Evolutionary conservation across 306 rosid genomes (phyloP).

Genomic region (Vigna angularis): DNA sequence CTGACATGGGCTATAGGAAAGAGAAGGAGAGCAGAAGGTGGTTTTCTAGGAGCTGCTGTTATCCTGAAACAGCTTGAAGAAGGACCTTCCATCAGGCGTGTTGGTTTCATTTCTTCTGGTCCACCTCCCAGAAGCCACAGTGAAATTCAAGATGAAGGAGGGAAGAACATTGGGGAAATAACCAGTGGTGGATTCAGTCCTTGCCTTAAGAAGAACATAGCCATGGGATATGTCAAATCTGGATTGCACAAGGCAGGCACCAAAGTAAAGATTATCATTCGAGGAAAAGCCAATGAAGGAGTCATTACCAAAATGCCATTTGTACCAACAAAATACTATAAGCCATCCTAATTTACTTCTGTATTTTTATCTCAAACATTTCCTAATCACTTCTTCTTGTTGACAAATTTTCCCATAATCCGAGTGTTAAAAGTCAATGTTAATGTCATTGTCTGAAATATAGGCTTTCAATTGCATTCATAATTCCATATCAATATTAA

Average conservation of each 20-base stretch:
- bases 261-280: conserved; percentile 81
- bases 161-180: conserved; percentile 85
- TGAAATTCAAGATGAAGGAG: conserved; percentile 86
- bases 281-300: conserved; percentile 94
- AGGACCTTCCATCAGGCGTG: conserved; percentile 90
- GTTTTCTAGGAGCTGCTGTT: conserved; percentile 89
- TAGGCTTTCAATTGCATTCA: conserved; percentile 38
- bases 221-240: conserved; percentile 97
- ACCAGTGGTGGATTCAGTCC: conserved; percentile 99
- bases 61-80: conserved; percentile 83
- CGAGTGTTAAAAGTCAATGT: conserved; percentile 45
- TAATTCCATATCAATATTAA: conserved; percentile 20
- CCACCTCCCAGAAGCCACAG: conserved; percentile 98
- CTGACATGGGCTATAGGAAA: conserved; percentile 98
- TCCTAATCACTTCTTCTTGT: conserved; percentile 17
- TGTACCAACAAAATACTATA: conserved; percentile 94
- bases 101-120: conserved; percentile 85
- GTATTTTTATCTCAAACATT: conserved; percentile 38
- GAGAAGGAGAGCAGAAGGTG: conserved; percentile 97
- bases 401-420: conserved; percentile 48
- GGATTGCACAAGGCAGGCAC: conserved; percentile 95
- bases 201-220: conserved; percentile 94
- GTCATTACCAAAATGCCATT: conserved; percentile 95
- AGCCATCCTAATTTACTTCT: conserved; percentile 65
- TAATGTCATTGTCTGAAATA: conserved; percentile 48